These are phyloP conservation scores for Scedosporium apiospermum DNA, from an alignment of 2,329 filamentous ascomycete genomes.

Conservation along the genomic window DNA sequence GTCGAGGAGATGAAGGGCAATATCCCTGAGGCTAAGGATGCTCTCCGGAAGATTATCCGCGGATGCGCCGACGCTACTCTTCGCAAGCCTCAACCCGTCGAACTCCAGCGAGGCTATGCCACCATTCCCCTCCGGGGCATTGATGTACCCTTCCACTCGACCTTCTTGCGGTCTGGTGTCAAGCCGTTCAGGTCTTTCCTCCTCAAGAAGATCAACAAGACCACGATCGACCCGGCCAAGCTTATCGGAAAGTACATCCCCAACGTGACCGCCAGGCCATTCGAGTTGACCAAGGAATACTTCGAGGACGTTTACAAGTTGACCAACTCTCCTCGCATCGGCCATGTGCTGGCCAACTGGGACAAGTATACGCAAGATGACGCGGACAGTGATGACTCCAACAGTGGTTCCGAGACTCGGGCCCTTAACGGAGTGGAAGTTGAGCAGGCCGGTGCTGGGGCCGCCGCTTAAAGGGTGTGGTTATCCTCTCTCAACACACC, in stretches of 20 bases:
- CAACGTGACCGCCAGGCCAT: conserved; percentile 93
- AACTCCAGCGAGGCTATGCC: conserved; percentile 89
- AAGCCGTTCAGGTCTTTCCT: conserved; percentile 98
- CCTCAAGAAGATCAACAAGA: conserved; percentile 99
- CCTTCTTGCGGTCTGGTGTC: conserved; percentile 93
- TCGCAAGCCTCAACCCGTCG: conserved; percentile 77
- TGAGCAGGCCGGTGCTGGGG: conserved; percentile 5
- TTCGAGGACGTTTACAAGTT: conserved; percentile 97
- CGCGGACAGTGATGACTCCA: conserved; percentile 16
- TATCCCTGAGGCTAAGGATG: conserved; percentile 83
- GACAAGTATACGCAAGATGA: conserved; percentile 57
- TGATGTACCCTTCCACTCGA: conserved; percentile 98
- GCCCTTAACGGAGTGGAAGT: conserved; percentile 5
- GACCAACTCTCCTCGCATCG: conserved; percentile 75
- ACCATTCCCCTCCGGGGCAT: conserved; percentile 96
- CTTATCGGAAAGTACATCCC: conserved; percentile 98
- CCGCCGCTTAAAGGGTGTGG: conserved; percentile 4
- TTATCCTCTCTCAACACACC: too few relatives aligned
- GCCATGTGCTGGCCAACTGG: conserved; percentile 77
- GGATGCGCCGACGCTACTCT: conserved; percentile 81
- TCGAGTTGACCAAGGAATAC: conserved; percentile 95
- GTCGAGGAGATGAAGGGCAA: conserved; percentile 87
- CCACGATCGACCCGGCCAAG: conserved; percentile 93
- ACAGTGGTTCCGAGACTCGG: conserved; percentile 5
- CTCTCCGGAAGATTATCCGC: conserved; percentile 83